Conservation (phyloP, 805 yeast species). For the Metschnikowia koreensis region DNA sequence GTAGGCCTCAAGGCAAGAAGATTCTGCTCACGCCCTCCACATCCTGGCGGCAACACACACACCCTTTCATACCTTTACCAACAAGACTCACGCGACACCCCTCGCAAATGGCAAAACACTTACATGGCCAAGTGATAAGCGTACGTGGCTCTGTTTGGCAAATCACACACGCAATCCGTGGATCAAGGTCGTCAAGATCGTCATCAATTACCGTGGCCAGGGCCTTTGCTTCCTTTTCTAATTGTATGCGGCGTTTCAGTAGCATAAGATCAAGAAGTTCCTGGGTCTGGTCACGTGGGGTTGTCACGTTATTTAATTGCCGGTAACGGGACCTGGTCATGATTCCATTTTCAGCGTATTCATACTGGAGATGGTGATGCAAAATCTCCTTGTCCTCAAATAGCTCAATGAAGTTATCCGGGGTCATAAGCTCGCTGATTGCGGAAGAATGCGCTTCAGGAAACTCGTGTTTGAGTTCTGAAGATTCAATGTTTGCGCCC, state of each 20-base stretch:
- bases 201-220: conserved; percentile 10
- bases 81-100: conserved; percentile 74
- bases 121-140: conserved; percentile 89
- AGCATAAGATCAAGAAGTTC: conserved; percentile 25
- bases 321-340: conserved; percentile 36
- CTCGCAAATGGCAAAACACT: conserved; percentile 86
- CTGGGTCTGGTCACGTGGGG: conserved; percentile 6
- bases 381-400: conserved; percentile 22
- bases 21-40: conserved; percentile 68
- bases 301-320: neutral
- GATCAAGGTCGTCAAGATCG: conserved; percentile 28
- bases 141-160: conserved; percentile 75
- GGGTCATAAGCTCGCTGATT: conserved; percentile 13
- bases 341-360: conserved; percentile 16
- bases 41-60: conserved; percentile 79
- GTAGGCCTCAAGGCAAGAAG: conserved; percentile 46
- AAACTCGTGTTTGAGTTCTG: neutral
- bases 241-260: conserved; percentile 10
- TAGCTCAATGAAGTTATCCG: conserved; percentile 15
- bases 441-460: conserved; percentile 1
- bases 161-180: conserved; percentile 63
- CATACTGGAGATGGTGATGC: conserved; percentile 27
- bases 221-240: neutral
- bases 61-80: conserved; percentile 66
- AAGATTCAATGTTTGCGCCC: neutral